These are phyloP conservation scores for Auriscalpium vulgare DNA, from an alignment of 768 basidiomycete genomes.

Conservation along the genomic window DNA sequence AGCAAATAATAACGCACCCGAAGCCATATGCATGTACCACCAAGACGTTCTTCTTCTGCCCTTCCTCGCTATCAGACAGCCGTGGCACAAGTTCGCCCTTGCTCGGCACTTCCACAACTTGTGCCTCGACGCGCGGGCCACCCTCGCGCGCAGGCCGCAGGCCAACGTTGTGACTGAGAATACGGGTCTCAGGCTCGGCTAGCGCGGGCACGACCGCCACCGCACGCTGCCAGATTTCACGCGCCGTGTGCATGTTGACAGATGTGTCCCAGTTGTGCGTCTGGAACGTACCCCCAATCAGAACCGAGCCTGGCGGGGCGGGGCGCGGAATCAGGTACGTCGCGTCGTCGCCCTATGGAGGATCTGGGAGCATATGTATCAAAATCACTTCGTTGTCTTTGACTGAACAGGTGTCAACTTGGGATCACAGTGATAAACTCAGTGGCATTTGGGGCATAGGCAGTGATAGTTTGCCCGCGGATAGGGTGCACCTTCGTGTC, in stretches of 20 bases:
- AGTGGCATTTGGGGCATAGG: conserved; percentile 59
- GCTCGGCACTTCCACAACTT: conserved; percentile 31
- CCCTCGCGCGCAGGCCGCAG: conserved; percentile 47
- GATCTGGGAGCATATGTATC: background rate
- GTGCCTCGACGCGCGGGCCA: conserved; percentile 49
- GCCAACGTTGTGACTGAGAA: conserved; percentile 50
- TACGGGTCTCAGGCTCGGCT: conserved; percentile 28
- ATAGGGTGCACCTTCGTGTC: conserved; percentile 70
- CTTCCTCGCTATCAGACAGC: conserved; percentile 12
- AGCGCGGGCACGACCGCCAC: conserved; percentile 30
- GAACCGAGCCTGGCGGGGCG: conserved; percentile 33
- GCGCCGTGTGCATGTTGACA: conserved; percentile 31
- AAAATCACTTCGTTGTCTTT: background rate
- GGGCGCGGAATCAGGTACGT: conserved; percentile 63
- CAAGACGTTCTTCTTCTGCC: conserved; percentile 19
- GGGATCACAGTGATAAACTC: conserved; percentile 21
- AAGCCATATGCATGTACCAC: conserved; percentile 59
- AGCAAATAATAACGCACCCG: conserved; percentile 30
- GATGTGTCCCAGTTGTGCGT: conserved; percentile 44
- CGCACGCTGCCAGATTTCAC: conserved; percentile 40
- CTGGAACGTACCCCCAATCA: conserved; percentile 54
- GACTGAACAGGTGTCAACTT: background rate
- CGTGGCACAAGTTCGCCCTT: conserved; percentile 16
- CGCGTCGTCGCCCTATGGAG: conserved; percentile 16
- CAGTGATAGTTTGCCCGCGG: conserved; percentile 76